Evolutionary conservation across 2,329 filamentous ascomycete species (phyloP).

Genomic region (Venturiaceae sp.): DNA sequence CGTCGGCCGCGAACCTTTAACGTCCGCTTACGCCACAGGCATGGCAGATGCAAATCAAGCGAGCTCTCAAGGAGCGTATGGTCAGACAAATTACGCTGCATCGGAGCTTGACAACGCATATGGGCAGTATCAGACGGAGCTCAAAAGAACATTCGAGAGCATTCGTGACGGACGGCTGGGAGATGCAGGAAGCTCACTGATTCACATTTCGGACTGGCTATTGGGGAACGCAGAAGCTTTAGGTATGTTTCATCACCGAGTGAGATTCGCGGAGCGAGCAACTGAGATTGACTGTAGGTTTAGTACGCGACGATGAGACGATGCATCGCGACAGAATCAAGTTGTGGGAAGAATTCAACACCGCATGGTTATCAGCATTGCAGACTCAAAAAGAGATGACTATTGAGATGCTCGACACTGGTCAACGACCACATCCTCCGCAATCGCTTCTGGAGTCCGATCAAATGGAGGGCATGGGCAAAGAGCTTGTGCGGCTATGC

Average conservation of each 20-base stretch:
- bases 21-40: constrained; percentile 40
- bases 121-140: constrained; percentile 46
- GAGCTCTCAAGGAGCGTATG: constrained; percentile 27
- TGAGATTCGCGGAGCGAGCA: constrained; percentile 14
- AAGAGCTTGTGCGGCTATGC: constrained; percentile 71
- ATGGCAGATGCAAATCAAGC: constrained; percentile 42
- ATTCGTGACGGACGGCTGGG: constrained; percentile 52
- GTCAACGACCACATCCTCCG: constrained; percentile 46
- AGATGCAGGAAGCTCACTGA: constrained; percentile 48
- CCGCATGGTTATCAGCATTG: constrained; percentile 76
- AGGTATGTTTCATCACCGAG: constrained; percentile 40
- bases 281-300: constrained; percentile 48
- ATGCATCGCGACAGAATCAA: constrained; percentile 68
- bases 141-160: constrained; percentile 60
- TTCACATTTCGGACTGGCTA: constrained; percentile 57
- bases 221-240: constrained; percentile 54
- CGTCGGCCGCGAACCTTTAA: constrained; percentile 38
- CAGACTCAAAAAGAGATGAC: constrained; percentile 75
- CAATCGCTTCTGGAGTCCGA: constrained; percentile 59
- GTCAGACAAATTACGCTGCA: constrained; percentile 23
- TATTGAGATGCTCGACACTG: constrained; percentile 47
- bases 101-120: constrained; percentile 56
- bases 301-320: constrained; percentile 72
- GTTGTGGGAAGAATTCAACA: constrained; percentile 91
- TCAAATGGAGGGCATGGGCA: constrained; percentile 67